Conservation (phyloP, 495 filamentous ascomycete species). For the Cercophora sp. region DNA sequence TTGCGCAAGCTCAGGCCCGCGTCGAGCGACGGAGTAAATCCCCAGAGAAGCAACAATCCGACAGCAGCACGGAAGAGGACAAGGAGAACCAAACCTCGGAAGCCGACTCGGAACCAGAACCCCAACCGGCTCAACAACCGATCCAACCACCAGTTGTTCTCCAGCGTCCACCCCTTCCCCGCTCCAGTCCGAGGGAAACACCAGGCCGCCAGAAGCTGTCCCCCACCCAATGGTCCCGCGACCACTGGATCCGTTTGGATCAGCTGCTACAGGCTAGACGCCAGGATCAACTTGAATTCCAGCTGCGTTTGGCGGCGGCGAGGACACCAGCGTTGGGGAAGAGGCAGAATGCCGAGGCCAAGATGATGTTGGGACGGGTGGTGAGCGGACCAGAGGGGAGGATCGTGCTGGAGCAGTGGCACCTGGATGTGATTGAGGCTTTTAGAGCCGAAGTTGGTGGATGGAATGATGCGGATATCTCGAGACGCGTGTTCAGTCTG, state of each 20-base stretch:
- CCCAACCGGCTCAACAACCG: background rate
- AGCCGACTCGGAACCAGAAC: conserved; percentile 2
- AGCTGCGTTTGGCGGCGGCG: conserved; percentile 17
- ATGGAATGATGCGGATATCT: conserved; percentile 45
- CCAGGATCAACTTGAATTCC: conserved; percentile 25
- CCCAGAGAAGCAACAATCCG: conserved; percentile 16
- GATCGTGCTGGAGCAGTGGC: conserved; percentile 46
- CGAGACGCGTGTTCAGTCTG: conserved; percentile 49
- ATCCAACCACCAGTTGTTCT: too few relatives aligned
- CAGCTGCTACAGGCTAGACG: conserved; percentile 31
- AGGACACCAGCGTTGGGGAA: background rate
- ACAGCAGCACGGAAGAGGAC: conserved; percentile 9
- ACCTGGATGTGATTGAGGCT: conserved; percentile 49
- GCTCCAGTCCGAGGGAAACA: too few relatives aligned
- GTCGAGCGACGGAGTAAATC: conserved; percentile 24
- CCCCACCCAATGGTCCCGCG: conserved; percentile 34
- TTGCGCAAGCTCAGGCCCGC: conserved; percentile 27
- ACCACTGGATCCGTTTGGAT: conserved; percentile 41
- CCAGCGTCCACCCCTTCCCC: too few relatives aligned
- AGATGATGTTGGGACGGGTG: conserved; percentile 32
- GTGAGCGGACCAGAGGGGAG: conserved; percentile 31
- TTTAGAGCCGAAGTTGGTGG: conserved; percentile 34
- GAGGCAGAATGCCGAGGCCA: background rate
- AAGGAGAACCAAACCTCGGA: conserved; percentile 13
- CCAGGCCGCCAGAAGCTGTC: conserved; percentile 22